Evolutionary conservation across 768 basidiomycete genomes (phyloP), one percentile per base, ranked within the genome.

Genomic region (Strobilomyces dryophilus): DNA sequence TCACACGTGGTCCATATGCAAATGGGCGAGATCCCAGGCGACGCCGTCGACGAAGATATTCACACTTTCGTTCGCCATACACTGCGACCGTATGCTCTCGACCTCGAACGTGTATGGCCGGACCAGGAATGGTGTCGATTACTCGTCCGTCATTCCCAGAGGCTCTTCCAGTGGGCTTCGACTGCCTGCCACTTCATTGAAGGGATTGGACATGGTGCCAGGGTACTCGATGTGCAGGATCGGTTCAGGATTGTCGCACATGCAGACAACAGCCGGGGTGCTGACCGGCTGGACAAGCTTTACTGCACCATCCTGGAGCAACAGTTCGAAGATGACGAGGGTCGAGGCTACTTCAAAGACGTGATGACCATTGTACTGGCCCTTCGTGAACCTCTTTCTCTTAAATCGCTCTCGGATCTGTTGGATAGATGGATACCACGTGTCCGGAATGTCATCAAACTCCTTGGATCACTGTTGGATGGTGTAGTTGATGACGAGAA

Each of bases 101-200:
- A 31, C 8, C 50, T 58, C 21, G 50, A 49, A 3, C 20, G 20
- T 12, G 2, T n/a, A 1, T 53, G 37, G 45, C 54, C 56, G 14
- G 45, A 61, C 15, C 18, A 48, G 44, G 52, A 56, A 24, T 61
- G 57, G 62, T 53, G 53, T 51, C 35, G 20, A 20, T 17, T 51
- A 3, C 54, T 68, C 9, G 54, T 58, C 9, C 21, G 51, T 3
- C 56, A 44, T 2, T 63, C 66, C 4, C 57, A 66, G 9, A 55
- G 50, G 0, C 59, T 66, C 11, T 68, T 68, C 32, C 39, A 39
- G 39, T 39, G 11, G 7, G 41, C 41, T 15, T 24, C 41, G 1
- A 24, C 24, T 26, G 41, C 41, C 11, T 42, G 41, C 7, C 24
- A 42, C 41, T 42, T 42, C 21, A 42, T 42, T 58, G 58, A 50